Conservation (phyloP, 768 basidiomycete species). For the Boletus barrowsii region DNA sequence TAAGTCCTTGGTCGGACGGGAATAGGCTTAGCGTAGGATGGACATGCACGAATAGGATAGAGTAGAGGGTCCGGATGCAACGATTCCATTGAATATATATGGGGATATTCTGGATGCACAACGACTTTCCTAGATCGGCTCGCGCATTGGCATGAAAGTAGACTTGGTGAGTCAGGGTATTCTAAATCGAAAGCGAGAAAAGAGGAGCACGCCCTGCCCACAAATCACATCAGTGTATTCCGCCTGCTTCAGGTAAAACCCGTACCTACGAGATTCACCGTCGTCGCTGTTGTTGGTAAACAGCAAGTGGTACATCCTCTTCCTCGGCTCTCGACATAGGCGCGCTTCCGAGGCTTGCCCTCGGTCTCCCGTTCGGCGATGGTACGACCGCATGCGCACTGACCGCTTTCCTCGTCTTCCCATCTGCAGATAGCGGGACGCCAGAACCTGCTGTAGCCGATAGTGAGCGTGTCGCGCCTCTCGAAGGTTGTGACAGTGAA, state of each 20-base stretch:
- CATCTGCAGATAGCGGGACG: slow-evolving; percentile 38
- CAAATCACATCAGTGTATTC: slow-evolving; percentile 3
- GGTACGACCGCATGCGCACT: slow-evolving; percentile 60
- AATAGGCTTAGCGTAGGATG: slow-evolving; percentile 23
- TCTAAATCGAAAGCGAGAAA: slow-evolving; percentile 1
- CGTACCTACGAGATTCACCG: slow-evolving; percentile 32
- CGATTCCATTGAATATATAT: slow-evolving; percentile 14
- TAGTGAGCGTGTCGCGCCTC: slow-evolving; percentile 61
- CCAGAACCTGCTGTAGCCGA: slow-evolving; percentile 60
- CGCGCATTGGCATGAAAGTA: slow-evolving; percentile 5
- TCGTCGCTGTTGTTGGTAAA: slow-evolving; percentile 75
- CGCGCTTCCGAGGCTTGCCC: slow-evolving; percentile 38
- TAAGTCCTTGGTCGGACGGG: slow-evolving; percentile 22
- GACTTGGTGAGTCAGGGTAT: slow-evolving; percentile 4
- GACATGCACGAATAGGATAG: slow-evolving; percentile 23
- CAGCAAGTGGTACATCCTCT: slow-evolving; percentile 76
- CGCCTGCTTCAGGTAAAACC: background rate
- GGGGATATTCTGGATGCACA: slow-evolving; percentile 27
- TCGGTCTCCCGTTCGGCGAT: slow-evolving; percentile 37
- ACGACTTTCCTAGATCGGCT: slow-evolving; percentile 24
- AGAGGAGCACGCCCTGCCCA: slow-evolving; percentile 3
- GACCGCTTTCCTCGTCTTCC: slow-evolving; percentile 58
- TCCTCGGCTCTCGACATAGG: slow-evolving; percentile 47
- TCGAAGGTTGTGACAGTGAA: slow-evolving; percentile 32
- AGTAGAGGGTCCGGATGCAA: slow-evolving; percentile 21